phyloP scores from a whole-genome alignment of 2,329 filamentous ascomycete genomes.

The Cercospora citrullina region DNA sequence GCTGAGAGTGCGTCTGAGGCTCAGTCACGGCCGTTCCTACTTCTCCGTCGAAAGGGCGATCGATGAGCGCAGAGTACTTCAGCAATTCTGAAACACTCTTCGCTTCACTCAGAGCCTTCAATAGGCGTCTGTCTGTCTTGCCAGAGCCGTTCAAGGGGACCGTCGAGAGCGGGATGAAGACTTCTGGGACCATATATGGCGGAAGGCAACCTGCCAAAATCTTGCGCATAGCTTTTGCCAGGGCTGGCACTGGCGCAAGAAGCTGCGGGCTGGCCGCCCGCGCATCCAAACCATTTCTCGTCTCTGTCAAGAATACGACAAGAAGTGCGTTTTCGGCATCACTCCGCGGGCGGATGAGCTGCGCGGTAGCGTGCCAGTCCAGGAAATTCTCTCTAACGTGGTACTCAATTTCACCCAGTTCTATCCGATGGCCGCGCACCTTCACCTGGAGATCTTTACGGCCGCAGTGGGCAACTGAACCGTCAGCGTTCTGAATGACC shows the following conservation, averaged over 20 bases:
- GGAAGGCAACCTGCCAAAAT: neutral
- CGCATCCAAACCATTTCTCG: neutral
- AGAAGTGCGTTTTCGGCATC: neutral
- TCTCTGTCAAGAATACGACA: neutral
- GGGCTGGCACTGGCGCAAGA: neutral
- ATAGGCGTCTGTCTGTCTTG: neutral
- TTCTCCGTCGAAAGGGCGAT: neutral
- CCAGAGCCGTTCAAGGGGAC: neutral
- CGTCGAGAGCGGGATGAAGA: neutral
- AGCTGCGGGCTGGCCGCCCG: neutral
- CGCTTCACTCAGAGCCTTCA: neutral
- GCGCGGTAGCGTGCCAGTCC: neutral
- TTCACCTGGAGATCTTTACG: neutral
- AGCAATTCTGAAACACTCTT: neutral
- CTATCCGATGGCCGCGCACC: neutral
- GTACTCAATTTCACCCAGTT: neutral
- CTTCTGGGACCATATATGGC: neutral
- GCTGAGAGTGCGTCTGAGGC: neutral
- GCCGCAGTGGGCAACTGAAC: neutral
- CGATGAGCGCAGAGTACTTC: neutral
- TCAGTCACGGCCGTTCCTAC: neutral
- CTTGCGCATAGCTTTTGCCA: neutral
- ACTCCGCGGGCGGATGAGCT: neutral
- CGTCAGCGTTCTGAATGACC: neutral
- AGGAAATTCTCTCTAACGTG: neutral